Evolutionary conservation across 164 flowering plant species (phyloP).

Genomic region (Vitis rupestris): DNA sequence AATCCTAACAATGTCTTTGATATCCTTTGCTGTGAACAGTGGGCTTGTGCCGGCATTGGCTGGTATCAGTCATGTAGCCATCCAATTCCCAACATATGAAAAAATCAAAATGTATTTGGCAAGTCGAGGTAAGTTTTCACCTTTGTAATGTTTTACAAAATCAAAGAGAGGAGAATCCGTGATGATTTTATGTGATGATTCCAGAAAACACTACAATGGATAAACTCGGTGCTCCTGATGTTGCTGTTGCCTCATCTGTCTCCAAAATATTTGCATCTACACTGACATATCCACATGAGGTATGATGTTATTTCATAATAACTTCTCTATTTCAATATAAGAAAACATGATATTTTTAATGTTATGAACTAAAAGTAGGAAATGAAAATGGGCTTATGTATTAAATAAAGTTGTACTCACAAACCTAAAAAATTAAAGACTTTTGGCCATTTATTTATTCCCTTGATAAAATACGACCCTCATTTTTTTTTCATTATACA

Average conservation of each 20-base stretch:
- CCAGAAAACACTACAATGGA: slow-evolving; percentile 70
- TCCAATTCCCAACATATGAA: slow-evolving; percentile 94
- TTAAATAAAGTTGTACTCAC: not conserved
- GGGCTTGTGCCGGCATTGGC: slow-evolving; percentile 98
- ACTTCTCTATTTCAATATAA: not conserved
- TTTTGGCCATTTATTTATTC: not conserved
- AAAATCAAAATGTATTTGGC: slow-evolving; percentile 85
- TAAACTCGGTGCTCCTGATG: slow-evolving; percentile 78
- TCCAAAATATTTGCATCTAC: slow-evolving; percentile 95
- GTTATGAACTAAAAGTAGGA: not conserved
- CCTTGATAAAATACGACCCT: too few relatives aligned
- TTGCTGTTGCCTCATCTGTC: slow-evolving; percentile 92
- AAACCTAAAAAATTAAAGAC: not conserved
- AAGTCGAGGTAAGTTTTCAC: slow-evolving; percentile 40
- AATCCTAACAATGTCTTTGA: slow-evolving; percentile 9
- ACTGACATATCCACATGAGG: slow-evolving; percentile 99
- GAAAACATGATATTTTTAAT: not conserved
- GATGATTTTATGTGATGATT: slow-evolving; percentile 14
- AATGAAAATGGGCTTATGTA: too few relatives aligned
- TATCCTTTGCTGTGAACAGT: slow-evolving; percentile 43
- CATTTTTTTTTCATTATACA: too few relatives aligned
- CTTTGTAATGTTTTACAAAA: not conserved
- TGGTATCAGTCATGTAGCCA: slow-evolving; percentile 97
- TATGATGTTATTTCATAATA: slow-evolving; percentile 23
- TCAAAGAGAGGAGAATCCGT: not conserved